Evolutionary conservation across 495 filamentous ascomycete species (phyloP).

Genomic region (Aspergillus conjunctus): DNA sequence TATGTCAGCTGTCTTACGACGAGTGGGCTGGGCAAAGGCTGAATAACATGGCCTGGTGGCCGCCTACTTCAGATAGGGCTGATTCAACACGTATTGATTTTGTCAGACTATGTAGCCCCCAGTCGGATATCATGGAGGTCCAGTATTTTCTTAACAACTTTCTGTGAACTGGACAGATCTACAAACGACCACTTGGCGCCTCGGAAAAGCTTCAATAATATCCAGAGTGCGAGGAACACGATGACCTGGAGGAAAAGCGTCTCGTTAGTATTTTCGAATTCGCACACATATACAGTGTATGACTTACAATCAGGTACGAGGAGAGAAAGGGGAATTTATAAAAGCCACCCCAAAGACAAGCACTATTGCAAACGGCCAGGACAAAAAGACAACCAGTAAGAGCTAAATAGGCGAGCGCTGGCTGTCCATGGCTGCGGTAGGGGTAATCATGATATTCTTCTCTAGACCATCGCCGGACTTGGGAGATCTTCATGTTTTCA

Average conservation of each 20-base stretch:
- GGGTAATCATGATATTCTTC: neutral
- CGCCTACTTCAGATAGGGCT: too few species aligned
- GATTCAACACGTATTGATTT: too few species aligned
- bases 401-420: neutral
- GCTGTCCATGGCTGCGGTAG: slow-evolving; percentile 1
- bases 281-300: too few species aligned
- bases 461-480: neutral
- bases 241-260: slow-evolving; percentile 2
- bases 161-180: neutral
- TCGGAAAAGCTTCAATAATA: neutral
- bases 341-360: slow-evolving; percentile 5
- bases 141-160: neutral
- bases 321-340: slow-evolving; percentile 8
- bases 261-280: neutral
- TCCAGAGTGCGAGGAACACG: slow-evolving; percentile 1
- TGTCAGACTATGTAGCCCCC: neutral
- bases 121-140: slow-evolving; percentile 4
- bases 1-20: too few species aligned
- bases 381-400: slow-evolving; percentile 5
- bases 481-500: neutral
- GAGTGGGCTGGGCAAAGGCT: too few species aligned
- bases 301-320: slow-evolving; percentile 3
- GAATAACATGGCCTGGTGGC: too few species aligned
- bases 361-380: neutral
- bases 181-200: neutral